phyloP scores from a whole-genome alignment of 1,284 basidiomycete genomes.

The Pseudozyma pruni region DNA sequence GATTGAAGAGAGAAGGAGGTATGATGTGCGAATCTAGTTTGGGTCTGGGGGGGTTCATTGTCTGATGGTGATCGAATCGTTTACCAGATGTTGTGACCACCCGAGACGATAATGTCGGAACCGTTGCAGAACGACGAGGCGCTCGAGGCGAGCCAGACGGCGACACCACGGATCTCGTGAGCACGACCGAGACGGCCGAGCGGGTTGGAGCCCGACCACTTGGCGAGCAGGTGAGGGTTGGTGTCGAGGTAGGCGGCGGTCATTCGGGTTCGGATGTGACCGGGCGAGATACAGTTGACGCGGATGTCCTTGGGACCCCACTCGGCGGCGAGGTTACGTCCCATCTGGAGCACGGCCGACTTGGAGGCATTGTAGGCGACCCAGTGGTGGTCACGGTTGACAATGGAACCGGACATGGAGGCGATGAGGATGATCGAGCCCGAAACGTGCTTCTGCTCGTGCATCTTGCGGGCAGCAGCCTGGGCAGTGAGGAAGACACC shows the following conservation, averaged over 20 bases:
- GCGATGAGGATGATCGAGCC: conserved; percentile 86
- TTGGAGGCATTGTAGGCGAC: conserved; percentile 84
- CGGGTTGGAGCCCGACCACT: conserved; percentile 81
- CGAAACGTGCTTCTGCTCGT: conserved; percentile 74
- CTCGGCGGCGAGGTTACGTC: conserved; percentile 83
- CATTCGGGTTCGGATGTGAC: conserved; percentile 73
- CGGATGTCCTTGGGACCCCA: conserved; percentile 76
- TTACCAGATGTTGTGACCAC: conserved; percentile 68
- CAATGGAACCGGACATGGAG: conserved; percentile 86
- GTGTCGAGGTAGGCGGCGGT: conserved; percentile 79
- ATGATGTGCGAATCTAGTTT: conserved; percentile 6
- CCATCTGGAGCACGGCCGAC: conserved; percentile 83
- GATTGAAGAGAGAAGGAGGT: conserved; percentile 2
- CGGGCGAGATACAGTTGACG: conserved; percentile 65
- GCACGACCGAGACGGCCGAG: conserved; percentile 79
- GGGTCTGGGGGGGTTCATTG: conserved; percentile 7
- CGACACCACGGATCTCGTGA: conserved; percentile 81
- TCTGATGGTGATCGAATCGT: conserved; percentile 6
- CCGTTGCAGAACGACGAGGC: conserved; percentile 67
- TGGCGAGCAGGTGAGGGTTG: conserved; percentile 76
- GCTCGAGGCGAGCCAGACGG: conserved; percentile 78
- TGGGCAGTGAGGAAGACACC: conserved; percentile 83
- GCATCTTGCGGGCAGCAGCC: conserved; percentile 81
- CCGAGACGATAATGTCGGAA: conserved; percentile 64
- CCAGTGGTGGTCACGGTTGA: conserved; percentile 79